phyloP scores from a whole-genome alignment of 2,329 filamentous ascomycete species.

The Fusarium hostae region DNA sequence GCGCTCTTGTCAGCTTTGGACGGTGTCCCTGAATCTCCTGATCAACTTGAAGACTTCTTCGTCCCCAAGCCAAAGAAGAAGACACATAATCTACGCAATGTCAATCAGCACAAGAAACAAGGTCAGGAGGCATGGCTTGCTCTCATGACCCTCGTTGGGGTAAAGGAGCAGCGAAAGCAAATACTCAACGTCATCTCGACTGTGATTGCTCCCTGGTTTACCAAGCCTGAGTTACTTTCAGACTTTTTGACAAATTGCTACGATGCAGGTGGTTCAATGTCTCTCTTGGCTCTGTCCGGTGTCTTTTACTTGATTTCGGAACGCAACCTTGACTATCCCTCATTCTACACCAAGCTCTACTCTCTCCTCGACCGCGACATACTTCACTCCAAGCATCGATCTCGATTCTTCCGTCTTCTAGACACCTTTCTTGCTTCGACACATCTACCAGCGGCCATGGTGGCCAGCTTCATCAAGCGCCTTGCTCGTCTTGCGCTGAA shows the following conservation, averaged over 20 bases:
- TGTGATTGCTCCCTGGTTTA: conserved; percentile 89
- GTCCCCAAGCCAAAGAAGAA: conserved; percentile 72
- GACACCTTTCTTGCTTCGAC: conserved; percentile 91
- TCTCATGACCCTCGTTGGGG: conserved; percentile 74
- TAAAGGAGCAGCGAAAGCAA: conserved; percentile 79
- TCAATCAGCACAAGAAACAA: conserved; percentile 78
- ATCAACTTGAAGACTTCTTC: conserved; percentile 77
- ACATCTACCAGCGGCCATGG: conserved; percentile 88
- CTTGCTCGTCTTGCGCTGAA: conserved; percentile 85
- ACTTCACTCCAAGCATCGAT: conserved; percentile 93
- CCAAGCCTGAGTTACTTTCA: conserved; percentile 87
- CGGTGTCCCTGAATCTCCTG: conserved; percentile 72
- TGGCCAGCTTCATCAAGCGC: conserved; percentile 97
- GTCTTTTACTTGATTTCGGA: conserved; percentile 95
- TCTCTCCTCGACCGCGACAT: conserved; percentile 87
- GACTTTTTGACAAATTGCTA: conserved; percentile 98
- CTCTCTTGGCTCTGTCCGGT: conserved; percentile 88
- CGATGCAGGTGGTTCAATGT: conserved; percentile 84
- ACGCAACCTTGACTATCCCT: conserved; percentile 94
- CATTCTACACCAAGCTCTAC: conserved; percentile 94
- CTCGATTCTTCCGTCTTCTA: conserved; percentile 90
- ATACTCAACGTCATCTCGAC: conserved; percentile 80
- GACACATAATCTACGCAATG: conserved; percentile 72
- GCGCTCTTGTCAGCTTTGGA: conserved; percentile 74
- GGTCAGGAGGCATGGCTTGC: conserved; percentile 90